Evolutionary conservation across 176 grass and related monocot species (phyloP).

Genomic region (Cenchrus fungigraminus): DNA sequence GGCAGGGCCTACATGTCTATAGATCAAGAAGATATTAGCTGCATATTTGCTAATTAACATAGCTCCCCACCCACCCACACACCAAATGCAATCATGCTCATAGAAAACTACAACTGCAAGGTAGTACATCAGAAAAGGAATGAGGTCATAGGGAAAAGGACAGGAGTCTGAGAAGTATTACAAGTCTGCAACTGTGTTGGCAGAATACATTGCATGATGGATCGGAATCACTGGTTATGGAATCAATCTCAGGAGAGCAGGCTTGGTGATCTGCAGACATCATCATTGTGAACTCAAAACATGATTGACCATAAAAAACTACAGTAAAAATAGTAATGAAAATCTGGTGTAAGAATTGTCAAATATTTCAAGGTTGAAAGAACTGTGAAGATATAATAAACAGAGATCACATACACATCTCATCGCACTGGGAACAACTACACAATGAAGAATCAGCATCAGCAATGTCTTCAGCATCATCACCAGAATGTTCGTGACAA

Average conservation of each 20-base stretch:
- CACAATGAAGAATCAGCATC: slow-evolving; percentile 54
- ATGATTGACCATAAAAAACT: slow-evolving; percentile 11
- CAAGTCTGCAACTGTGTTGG: slow-evolving; percentile 82
- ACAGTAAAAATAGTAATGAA: neutral
- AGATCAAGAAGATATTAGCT: too few relatives aligned
- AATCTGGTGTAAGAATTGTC: slow-evolving; percentile 27
- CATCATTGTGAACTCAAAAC: neutral
- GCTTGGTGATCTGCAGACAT: slow-evolving; percentile 70
- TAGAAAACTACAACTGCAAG: too few relatives aligned
- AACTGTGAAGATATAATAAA: slow-evolving; percentile 37
- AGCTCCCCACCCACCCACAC: too few relatives aligned
- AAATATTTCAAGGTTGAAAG: slow-evolving; percentile 21
- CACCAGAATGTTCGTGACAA: slow-evolving; percentile 66
- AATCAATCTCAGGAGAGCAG: slow-evolving; percentile 59
- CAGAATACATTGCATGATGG: slow-evolving; percentile 66
- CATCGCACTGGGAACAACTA: slow-evolving; percentile 73
- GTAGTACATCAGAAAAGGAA: too few relatives aligned
- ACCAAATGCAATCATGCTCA: too few relatives aligned
- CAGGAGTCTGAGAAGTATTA: slow-evolving; percentile 8
- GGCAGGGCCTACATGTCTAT: too few relatives aligned
- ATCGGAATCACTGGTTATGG: slow-evolving; percentile 34
- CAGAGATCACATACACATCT: slow-evolving; percentile 68
- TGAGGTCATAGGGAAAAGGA: too few relatives aligned
- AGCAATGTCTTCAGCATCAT: slow-evolving; percentile 43
- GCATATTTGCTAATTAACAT: too few relatives aligned